phyloP scores from a whole-genome alignment of 2,329 filamentous ascomycete species.

The Metarhizium guizhouense region DNA sequence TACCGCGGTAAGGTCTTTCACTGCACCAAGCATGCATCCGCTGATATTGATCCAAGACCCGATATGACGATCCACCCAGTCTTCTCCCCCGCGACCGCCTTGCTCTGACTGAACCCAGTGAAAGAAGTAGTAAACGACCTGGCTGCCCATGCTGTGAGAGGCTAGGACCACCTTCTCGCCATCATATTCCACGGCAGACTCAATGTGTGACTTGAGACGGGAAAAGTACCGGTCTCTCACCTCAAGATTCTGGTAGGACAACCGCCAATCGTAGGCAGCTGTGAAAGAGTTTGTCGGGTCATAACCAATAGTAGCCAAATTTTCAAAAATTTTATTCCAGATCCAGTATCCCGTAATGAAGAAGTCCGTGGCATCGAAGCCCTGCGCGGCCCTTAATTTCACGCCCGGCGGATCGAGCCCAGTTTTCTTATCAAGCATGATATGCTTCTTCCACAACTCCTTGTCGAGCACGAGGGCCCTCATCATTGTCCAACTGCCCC shows the following conservation, averaged over 20 bases:
- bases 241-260: conserved; percentile 86
- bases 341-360: conserved; percentile 94
- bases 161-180: conserved; percentile 76
- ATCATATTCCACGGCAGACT: conserved; percentile 65
- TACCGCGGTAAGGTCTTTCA: conserved; percentile 84
- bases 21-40: conserved; percentile 92
- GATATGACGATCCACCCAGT: conserved; percentile 84
- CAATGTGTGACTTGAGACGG: conserved; percentile 80
- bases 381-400: conserved; percentile 87
- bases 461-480: conserved; percentile 87
- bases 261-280: conserved; percentile 79
- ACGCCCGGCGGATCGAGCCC: conserved; percentile 84
- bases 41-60: conserved; percentile 98
- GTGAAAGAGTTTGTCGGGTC: conserved; percentile 71
- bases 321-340: conserved; percentile 97
- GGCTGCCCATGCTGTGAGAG: conserved; percentile 96
- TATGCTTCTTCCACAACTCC: conserved; percentile 86
- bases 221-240: conserved; percentile 90
- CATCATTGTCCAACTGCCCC: conserved; percentile 99
- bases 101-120: conserved; percentile 71
- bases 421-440: conserved; percentile 90
- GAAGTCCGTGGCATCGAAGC: conserved; percentile 96
- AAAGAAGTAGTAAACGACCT: conserved; percentile 80
- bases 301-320: conserved; percentile 90
- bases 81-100: conserved; percentile 71